Percentiles rank a stretch among this genome's conserved stretches.
These are phyloP conservation scores for Eragrostis nindensis DNA, from an alignment of 176 grass and related monocot genomes.

Conservation along the genomic window DNA sequence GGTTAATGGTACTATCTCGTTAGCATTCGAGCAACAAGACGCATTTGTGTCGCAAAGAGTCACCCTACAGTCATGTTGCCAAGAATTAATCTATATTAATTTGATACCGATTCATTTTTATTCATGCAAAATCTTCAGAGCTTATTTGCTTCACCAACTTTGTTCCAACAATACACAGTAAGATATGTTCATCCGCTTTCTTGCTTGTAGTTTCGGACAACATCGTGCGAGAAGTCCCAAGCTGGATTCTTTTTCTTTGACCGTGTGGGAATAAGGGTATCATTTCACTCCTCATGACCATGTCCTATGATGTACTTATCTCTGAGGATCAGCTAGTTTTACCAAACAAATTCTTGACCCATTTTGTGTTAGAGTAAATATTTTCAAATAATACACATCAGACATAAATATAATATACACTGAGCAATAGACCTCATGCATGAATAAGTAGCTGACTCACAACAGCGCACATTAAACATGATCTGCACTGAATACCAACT, in stretches of 20 bases:
- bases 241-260: not conserved
- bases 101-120: not conserved
- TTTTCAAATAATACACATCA: not conserved
- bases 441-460: not conserved
- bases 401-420: not conserved
- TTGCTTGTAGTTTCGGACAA: too few relatives aligned
- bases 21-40: not conserved
- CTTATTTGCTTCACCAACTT: too few relatives aligned
- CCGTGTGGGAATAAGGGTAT: not conserved
- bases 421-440: not conserved
- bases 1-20: not conserved
- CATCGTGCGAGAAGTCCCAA: not conserved
- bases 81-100: not conserved
- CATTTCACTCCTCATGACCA: not conserved
- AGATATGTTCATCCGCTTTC: too few relatives aligned
- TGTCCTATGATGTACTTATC: not conserved
- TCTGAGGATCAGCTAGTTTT: not conserved
- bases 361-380: not conserved
- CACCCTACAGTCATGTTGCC: not conserved
- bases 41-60: not conserved
- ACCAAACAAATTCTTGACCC: not conserved
- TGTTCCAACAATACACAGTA: too few relatives aligned
- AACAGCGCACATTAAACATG: not conserved
- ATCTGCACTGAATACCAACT: not conserved
- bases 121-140: not conserved